phyloP scores from a whole-genome alignment of 768 basidiomycete genomes.

The Boletus rubroflammeus region DNA sequence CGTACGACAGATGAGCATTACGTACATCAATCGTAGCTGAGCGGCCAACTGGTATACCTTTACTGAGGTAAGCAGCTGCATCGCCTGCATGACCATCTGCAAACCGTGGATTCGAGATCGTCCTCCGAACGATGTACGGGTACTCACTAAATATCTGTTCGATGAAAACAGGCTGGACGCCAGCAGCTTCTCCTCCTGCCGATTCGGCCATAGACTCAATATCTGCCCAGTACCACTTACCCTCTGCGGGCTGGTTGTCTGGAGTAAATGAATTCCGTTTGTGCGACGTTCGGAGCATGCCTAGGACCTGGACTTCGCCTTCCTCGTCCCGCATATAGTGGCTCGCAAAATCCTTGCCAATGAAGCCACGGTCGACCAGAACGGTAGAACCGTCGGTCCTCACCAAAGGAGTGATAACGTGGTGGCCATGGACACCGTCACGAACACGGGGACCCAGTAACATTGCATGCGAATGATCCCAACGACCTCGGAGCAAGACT shows the following conservation, averaged over 20 bases:
- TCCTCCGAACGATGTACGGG: background rate
- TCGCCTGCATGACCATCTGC: slow-evolving; percentile 85
- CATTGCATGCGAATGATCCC: slow-evolving; percentile 77
- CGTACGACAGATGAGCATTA: slow-evolving; percentile 93
- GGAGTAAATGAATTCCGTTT: slow-evolving; percentile 80
- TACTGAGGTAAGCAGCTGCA: slow-evolving; percentile 50
- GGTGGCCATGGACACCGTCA: slow-evolving; percentile 84
- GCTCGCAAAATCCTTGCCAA: slow-evolving; percentile 54
- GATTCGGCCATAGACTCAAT: slow-evolving; percentile 73
- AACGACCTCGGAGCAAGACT: slow-evolving; percentile 72
- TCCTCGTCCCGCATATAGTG: slow-evolving; percentile 36
- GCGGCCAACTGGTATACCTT: slow-evolving; percentile 84
- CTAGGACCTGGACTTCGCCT: slow-evolving; percentile 69
- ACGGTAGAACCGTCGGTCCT: slow-evolving; percentile 80
- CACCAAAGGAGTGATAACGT: slow-evolving; percentile 82
- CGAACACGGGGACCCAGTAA: slow-evolving; percentile 82
- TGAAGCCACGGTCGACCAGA: slow-evolving; percentile 90
- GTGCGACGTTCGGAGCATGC: slow-evolving; percentile 82
- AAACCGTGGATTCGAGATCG: slow-evolving; percentile 5
- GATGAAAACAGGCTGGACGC: slow-evolving; percentile 84
- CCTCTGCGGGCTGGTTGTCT: slow-evolving; percentile 73
- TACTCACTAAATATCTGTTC: slow-evolving; percentile 87
- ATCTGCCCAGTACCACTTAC: slow-evolving; percentile 93
- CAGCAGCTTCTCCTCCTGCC: slow-evolving; percentile 66
- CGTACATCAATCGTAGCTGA: slow-evolving; percentile 80